Percentiles rank a stretch among this genome's conserved stretches.
Evolutionary conservation across 768 basidiomycete genomes (phyloP).

Genomic region (Gymnopilus junonius): DNA sequence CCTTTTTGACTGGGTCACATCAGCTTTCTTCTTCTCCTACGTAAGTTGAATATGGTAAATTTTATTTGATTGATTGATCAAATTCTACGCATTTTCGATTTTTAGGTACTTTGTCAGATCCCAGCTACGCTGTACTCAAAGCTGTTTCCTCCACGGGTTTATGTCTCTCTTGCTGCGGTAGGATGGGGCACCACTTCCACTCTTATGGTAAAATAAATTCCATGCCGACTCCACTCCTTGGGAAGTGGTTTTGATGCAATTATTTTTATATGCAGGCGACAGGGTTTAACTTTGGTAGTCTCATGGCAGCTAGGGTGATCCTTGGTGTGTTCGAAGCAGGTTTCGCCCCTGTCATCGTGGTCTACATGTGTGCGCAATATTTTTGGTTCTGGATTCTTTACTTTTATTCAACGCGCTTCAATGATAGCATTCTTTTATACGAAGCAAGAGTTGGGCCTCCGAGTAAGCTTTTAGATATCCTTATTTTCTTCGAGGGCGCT

Average conservation of each 20-base stretch:
- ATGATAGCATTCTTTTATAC: constrained; percentile 76
- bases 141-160: constrained; percentile 67
- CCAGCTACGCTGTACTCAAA: constrained; percentile 72
- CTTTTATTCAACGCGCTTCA: background rate
- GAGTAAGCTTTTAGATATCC: constrained; percentile 43
- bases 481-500: background rate
- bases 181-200: constrained; percentile 83
- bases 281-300: constrained; percentile 60
- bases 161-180: constrained; percentile 66
- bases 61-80: too few relatives aligned
- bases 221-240: background rate
- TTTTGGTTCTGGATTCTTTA: background rate
- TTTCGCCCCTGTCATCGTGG: constrained; percentile 77
- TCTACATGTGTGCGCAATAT: constrained; percentile 69
- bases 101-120: constrained; percentile 69
- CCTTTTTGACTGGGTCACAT: constrained; percentile 80
- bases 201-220: constrained; percentile 55
- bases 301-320: constrained; percentile 60
- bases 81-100: background rate
- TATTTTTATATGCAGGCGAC: constrained; percentile 47
- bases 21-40: constrained; percentile 81
- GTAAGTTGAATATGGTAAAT: constrained; percentile 37
- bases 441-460: constrained; percentile 70
- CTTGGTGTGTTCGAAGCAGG: constrained; percentile 82
- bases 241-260: background rate